Conservation (phyloP, 768 basidiomycete species). For the Pisolithus tinctorius region DNA sequence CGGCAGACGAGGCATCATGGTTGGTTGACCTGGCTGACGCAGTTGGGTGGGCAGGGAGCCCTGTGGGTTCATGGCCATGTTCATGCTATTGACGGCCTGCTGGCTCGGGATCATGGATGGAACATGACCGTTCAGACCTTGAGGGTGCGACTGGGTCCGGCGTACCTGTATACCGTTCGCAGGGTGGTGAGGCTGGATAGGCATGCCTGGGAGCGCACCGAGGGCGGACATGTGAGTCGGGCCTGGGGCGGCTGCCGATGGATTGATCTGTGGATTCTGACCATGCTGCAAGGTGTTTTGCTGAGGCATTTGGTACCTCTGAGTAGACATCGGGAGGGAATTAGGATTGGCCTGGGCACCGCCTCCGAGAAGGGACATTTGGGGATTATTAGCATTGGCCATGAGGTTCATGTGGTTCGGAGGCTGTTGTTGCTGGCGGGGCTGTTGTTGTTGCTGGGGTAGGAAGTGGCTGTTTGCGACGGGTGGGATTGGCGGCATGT, state of each 20-base stretch:
- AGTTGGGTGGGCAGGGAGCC: constrained; percentile 33
- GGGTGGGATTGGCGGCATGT: constrained; percentile 34
- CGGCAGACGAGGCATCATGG: constrained; percentile 27
- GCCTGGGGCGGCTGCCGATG: constrained; percentile 21
- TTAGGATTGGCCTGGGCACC: constrained; percentile 21
- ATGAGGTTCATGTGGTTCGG: constrained; percentile 32
- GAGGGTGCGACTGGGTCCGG: constrained; percentile 55
- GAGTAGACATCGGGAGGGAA: constrained; percentile 17
- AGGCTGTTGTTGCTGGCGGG: constrained; percentile 27
- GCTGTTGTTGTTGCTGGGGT: constrained; percentile 33
- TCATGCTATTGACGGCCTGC: constrained; percentile 30
- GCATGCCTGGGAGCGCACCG: constrained; percentile 35
- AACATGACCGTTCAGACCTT: constrained; percentile 34
- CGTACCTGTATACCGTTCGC: constrained; percentile 34
- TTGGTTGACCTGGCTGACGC: constrained; percentile 31
- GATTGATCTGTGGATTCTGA: constrained; percentile 30
- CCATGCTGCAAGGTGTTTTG: constrained; percentile 32
- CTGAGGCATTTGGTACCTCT: constrained; percentile 28
- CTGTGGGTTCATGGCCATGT: constrained; percentile 42
- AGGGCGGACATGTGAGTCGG: constrained; percentile 25
- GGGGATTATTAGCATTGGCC: constrained; percentile 26
- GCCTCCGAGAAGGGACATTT: constrained; percentile 34
- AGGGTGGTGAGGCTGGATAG: constrained; percentile 34
- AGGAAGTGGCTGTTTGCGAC: constrained; percentile 34
- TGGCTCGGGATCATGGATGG: constrained; percentile 30